A percentile compares a stretch with the other conserved stretches of the same genome.
Conservation (phyloP, 2,329 filamentous ascomycete genomes). For the Epichloe hybrida region DNA sequence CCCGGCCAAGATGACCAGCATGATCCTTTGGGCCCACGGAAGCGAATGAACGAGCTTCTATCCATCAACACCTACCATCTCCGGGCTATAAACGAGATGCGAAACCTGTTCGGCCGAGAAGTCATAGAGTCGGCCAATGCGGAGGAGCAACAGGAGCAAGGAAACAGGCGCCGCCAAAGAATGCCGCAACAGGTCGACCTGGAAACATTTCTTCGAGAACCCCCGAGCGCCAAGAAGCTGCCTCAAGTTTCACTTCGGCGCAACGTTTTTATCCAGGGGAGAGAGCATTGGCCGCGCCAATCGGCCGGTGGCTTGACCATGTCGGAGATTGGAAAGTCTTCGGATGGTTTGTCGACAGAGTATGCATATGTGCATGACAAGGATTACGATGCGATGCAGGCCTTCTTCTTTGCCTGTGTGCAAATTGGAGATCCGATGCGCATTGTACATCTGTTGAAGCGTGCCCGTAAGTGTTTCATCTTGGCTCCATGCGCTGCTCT, state of each 20-base stretch:
- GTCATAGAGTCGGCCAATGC: slow-evolving; percentile 40
- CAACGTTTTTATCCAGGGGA: slow-evolving; percentile 76
- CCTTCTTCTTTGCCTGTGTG: slow-evolving; percentile 65
- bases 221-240: slow-evolving; percentile 45
- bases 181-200: slow-evolving; percentile 40
- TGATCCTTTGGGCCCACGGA: slow-evolving; percentile 5
- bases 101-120: slow-evolving; percentile 40
- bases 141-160: slow-evolving; percentile 33
- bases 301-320: slow-evolving; percentile 74
- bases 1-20: slow-evolving; percentile 5
- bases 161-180: slow-evolving; percentile 19
- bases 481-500: not conserved
- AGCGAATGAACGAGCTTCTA: slow-evolving; percentile 27
- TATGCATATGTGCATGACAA: slow-evolving; percentile 68
- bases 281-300: slow-evolving; percentile 73
- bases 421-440: slow-evolving; percentile 71
- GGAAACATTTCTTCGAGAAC: slow-evolving; percentile 39
- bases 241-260: slow-evolving; percentile 58
- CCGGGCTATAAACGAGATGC: slow-evolving; percentile 87
- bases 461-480: slow-evolving; percentile 19
- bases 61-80: slow-evolving; percentile 53
- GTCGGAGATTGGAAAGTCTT: slow-evolving; percentile 37
- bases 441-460: slow-evolving; percentile 57
- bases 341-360: slow-evolving; percentile 44
- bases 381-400: slow-evolving; percentile 61